phyloP scores from a whole-genome alignment of 768 basidiomycete species.

The Xerocomus potaroensis region DNA sequence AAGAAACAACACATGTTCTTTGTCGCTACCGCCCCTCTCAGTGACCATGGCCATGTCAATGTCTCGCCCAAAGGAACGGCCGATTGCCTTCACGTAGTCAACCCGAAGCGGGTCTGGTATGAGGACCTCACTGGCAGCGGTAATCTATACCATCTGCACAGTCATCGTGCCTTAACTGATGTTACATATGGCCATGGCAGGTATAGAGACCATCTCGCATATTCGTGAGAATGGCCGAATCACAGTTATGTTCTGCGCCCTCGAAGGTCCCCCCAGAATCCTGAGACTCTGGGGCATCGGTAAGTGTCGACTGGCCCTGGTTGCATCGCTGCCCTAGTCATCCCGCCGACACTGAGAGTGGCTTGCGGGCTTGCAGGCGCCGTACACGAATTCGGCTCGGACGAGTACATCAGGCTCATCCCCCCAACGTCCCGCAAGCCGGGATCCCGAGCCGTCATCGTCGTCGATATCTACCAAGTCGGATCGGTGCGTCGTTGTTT shows the following conservation, averaged over 20 bases:
- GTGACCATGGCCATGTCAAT: conserved; percentile 55
- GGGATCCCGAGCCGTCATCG: conserved; percentile 58
- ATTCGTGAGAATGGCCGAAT: conserved; percentile 60
- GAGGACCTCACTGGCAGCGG: conserved; percentile 70
- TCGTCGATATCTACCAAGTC: conserved; percentile 59
- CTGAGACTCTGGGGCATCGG: conserved; percentile 56
- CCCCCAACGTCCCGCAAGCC: conserved; percentile 44
- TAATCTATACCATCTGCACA: conserved; percentile 22
- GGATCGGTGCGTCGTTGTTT: conserved; percentile 33
- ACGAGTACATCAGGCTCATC: conserved; percentile 54
- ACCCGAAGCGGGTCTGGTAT: conserved; percentile 61
- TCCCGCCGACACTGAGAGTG: background rate
- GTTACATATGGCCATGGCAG: conserved; percentile 22
- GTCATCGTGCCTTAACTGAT: background rate
- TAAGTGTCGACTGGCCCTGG: conserved; percentile 19
- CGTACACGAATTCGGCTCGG: conserved; percentile 59
- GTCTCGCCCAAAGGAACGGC: conserved; percentile 66
- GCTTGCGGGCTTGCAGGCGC: conserved; percentile 38
- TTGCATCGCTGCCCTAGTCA: too few relatives aligned
- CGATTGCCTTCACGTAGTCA: conserved; percentile 57
- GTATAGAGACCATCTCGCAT: conserved; percentile 60
- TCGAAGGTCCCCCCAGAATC: conserved; percentile 59
- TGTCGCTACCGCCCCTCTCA: conserved; percentile 65
- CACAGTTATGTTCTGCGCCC: conserved; percentile 59
- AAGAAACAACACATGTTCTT: conserved; percentile 63